These are phyloP conservation scores for Rostrohypoxylon terebratum DNA, from an alignment of 495 filamentous ascomycete species.

Conservation along the genomic window DNA sequence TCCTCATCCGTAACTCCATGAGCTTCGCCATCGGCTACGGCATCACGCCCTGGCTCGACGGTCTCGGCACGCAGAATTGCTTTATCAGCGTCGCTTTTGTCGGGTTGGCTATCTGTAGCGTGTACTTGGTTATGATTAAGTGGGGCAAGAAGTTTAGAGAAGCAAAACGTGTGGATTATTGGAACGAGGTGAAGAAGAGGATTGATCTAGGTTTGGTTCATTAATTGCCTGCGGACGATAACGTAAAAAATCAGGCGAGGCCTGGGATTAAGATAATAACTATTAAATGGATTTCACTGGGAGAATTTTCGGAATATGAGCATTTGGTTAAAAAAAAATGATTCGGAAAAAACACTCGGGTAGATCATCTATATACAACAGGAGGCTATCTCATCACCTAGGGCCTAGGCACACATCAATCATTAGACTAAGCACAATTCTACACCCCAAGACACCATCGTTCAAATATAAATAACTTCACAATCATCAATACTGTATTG, in stretches of 20 bases:
- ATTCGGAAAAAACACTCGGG: too few relatives aligned
- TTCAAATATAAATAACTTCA: not conserved
- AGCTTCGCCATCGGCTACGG: slow-evolving; percentile 59
- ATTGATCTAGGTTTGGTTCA: slow-evolving; percentile 55
- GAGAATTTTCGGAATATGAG: too few relatives aligned
- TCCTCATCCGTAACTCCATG: slow-evolving; percentile 76
- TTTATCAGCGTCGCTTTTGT: slow-evolving; percentile 73
- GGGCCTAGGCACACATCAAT: too few relatives aligned
- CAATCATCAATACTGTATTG: slow-evolving; percentile 40
- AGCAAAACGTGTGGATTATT: slow-evolving; percentile 55
- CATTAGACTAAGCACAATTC: not conserved
- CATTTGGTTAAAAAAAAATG: too few relatives aligned
- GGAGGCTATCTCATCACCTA: not conserved
- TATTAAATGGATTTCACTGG: too few relatives aligned
- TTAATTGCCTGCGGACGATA: not conserved
- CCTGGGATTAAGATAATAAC: too few relatives aligned
- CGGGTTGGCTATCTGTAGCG: slow-evolving; percentile 64
- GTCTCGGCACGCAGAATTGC: slow-evolving; percentile 71
- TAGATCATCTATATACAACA: too few relatives aligned
- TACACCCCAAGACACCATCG: not conserved
- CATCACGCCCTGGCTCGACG: slow-evolving; percentile 71
- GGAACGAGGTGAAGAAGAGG: slow-evolving; percentile 59
- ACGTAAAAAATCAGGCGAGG: too few relatives aligned
- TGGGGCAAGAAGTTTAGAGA: slow-evolving; percentile 61
- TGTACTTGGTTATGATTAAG: slow-evolving; percentile 67